These are phyloP conservation scores for Mortierella sp. DNA, from an alignment of 371 early-diverging fungal genomes.

Conservation along the genomic window DNA sequence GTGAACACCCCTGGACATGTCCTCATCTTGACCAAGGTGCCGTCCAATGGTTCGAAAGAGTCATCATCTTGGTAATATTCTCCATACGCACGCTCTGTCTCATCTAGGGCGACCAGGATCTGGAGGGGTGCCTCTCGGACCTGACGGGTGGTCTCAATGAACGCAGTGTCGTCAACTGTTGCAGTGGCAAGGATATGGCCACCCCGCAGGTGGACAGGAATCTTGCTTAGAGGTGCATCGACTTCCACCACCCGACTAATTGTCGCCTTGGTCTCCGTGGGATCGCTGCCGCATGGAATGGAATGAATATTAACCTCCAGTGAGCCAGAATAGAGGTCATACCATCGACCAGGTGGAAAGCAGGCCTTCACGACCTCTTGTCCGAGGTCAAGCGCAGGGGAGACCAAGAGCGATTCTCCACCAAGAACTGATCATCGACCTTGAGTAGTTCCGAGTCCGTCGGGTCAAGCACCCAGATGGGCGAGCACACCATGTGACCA, in stretches of 20 bases:
- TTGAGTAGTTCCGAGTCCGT: constrained; percentile 37
- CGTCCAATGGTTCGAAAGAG: constrained; percentile 24
- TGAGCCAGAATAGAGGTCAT: constrained; percentile 55
- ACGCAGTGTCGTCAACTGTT: constrained; percentile 21
- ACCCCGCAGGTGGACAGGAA: constrained; percentile 63
- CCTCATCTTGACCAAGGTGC: constrained; percentile 17
- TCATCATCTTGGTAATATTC: constrained; percentile 66
- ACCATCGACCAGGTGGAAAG: constrained; percentile 70
- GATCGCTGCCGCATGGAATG: constrained; percentile 2
- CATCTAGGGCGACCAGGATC: constrained; percentile 61
- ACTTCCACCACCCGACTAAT: constrained; percentile 29
- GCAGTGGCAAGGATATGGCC: constrained; percentile 58
- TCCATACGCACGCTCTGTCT: constrained; percentile 55
- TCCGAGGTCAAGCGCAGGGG: constrained; percentile 64
- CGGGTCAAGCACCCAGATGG: constrained; percentile 57
- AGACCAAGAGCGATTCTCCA: constrained; percentile 66
- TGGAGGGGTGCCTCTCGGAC: constrained; percentile 49
- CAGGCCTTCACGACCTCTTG: constrained; percentile 59
- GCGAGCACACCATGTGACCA: constrained; percentile 61
- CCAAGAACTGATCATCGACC: constrained; percentile 61
- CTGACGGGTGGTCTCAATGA: constrained; percentile 49
- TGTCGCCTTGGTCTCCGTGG: not conserved
- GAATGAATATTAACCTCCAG: constrained; percentile 20
- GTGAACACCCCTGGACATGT: constrained; percentile 18
- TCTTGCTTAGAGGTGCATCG: constrained; percentile 60